Evolutionary conservation across 2,329 filamentous ascomycete species (phyloP), one percentile per base, ranked within the genome.

Genomic region (Stylonectria norvegica): DNA sequence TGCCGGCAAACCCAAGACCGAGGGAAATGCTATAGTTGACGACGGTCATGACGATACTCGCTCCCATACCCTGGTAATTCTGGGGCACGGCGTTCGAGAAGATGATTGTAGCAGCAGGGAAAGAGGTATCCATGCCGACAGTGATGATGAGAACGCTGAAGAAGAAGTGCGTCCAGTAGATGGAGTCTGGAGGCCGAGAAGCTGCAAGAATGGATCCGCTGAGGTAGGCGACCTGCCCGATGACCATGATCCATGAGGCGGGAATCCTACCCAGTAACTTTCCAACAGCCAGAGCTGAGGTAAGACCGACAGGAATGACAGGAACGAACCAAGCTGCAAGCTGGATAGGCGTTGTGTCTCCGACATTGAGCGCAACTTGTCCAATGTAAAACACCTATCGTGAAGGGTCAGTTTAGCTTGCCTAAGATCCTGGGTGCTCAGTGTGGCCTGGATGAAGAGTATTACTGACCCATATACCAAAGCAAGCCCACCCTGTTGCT

Each of bases 231-330:
- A 19, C n/a, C n/a, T 18, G 14, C 7, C 15, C 14, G 17, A 32
- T n/a, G n/a, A 32, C 80, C 74, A 84, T 81, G 2, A 79, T 79
- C 51, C 74, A 81, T 0, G 78, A 23, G 1, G 61, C 50, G 3
- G 64, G 65, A 1, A 53, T 44, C 4, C 50, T 44, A 17, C 66
- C 64, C 4, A 74, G 56, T 8, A 73, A 52, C 47, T 62, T 65
- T 0, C 67, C 70, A 0, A 67, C 70, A 17, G 68, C 52, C 16
- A 77, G 47, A 2, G 71, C 67, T 1, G 75, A 75, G 1, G 64
- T 44, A 2, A 66, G 62, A 2, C 75, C 73, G 1, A 62, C 61
- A 2, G 75, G 42, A 0, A 69, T 63, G 1, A 69, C 64, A 0
- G 70, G 74, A 1, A 64, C 61, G 43, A 74, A 66, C 57, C 69